phyloP scores from a whole-genome alignment of 305 asterid genomes.

The Rubia tinctorum region DNA sequence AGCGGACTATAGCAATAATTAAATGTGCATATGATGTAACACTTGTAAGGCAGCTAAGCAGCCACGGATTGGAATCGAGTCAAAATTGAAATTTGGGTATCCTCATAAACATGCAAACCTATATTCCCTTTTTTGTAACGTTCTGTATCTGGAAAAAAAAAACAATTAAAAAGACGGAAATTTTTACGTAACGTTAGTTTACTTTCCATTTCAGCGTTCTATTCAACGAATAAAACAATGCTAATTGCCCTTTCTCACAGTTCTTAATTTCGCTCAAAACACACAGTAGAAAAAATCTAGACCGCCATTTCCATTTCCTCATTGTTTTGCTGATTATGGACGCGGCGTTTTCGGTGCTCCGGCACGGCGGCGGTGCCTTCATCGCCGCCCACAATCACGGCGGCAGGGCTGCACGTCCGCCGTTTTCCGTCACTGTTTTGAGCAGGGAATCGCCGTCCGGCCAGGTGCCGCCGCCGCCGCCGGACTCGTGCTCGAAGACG shows the following conservation, averaged over 20 bases:
- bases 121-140: constrained; percentile 10
- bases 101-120: not conserved
- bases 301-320: not conserved
- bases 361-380: not conserved
- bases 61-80: not conserved
- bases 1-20: too few relatives aligned
- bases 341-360: constrained; percentile 8
- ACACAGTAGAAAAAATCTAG: not conserved
- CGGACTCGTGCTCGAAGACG: constrained; percentile 14
- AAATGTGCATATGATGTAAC: not conserved
- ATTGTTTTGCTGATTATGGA: constrained; percentile 32
- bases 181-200: not conserved
- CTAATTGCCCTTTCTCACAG: not conserved
- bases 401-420: constrained; percentile 29
- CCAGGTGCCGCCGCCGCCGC: constrained; percentile 4
- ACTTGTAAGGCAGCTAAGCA: not conserved
- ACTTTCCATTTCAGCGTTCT: not conserved
- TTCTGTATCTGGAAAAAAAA: not conserved
- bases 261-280: not conserved
- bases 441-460: constrained; percentile 21
- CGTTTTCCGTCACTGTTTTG: constrained; percentile 26
- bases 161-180: not conserved
- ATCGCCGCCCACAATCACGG: constrained; percentile 20
- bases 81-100: not conserved
- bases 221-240: not conserved